A percentile compares a stretch with the other conserved stretches of the same genome.
phyloP scores from a whole-genome alignment of 1,139 yeast species.

The Taphrina flavorubra region DNA sequence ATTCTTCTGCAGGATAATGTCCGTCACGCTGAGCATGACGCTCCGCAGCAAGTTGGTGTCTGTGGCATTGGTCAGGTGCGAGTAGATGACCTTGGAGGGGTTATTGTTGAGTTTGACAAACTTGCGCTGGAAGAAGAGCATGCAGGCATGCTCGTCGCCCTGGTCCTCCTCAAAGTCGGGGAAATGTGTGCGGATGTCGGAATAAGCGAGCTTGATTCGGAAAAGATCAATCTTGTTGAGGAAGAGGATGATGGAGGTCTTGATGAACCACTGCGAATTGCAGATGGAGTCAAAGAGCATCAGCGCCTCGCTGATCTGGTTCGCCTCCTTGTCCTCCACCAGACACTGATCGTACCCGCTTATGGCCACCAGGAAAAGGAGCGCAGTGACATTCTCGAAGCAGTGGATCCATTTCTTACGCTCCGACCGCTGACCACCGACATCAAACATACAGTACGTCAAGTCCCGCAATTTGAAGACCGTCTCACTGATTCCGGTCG shows the following conservation, averaged over 20 bases:
- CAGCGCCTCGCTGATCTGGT: constrained; percentile 89
- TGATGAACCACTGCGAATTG: constrained; percentile 81
- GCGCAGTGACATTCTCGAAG: constrained; percentile 88
- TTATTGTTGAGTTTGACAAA: constrained; percentile 66
- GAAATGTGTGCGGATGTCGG: constrained; percentile 70
- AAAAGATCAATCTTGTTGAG: constrained; percentile 86
- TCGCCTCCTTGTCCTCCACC: constrained; percentile 86
- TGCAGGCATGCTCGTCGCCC: constrained; percentile 66
- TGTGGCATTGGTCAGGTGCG: constrained; percentile 94
- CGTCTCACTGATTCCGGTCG: constrained; percentile 94
- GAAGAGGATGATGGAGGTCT: constrained; percentile 87
- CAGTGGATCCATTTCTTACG: constrained; percentile 96
- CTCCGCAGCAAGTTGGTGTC: constrained; percentile 51
- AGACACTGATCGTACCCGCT: constrained; percentile 91
- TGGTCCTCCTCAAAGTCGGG: constrained; percentile 60
- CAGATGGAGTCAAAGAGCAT: constrained; percentile 81
- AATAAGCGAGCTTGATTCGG: constrained; percentile 66
- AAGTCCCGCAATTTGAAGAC: constrained; percentile 70
- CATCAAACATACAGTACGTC: constrained; percentile 71
- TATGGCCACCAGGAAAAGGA: constrained; percentile 87
- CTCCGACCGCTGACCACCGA: constrained; percentile 96
- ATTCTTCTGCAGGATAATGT: constrained; percentile 82
- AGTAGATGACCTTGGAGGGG: constrained; percentile 72
- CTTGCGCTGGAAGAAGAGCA: constrained; percentile 68
- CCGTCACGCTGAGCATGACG: constrained; percentile 81